Conservation (phyloP, 805 yeast species). For the Zygoascus bituminiphila region DNA sequence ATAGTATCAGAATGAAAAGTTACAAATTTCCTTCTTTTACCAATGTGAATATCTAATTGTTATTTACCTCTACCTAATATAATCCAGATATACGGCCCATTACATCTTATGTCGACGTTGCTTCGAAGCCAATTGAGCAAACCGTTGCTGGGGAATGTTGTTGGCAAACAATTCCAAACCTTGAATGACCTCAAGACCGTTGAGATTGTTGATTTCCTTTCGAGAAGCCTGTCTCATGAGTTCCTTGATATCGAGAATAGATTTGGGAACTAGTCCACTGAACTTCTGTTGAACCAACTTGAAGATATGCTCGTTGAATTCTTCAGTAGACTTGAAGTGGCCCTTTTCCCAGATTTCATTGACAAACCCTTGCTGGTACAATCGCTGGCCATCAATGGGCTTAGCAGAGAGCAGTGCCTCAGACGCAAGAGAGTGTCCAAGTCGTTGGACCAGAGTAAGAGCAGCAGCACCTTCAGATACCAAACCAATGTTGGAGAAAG, state of each 20-base stretch:
- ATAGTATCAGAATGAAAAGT: no score
- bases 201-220: constrained; percentile 38
- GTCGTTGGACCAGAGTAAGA: constrained; percentile 54
- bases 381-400: constrained; percentile 53
- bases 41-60: no score
- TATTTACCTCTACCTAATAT: no score
- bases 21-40: no score
- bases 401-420: constrained; percentile 66
- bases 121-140: constrained; percentile 45
- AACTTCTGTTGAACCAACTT: constrained; percentile 34
- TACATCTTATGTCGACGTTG: constrained; percentile 55
- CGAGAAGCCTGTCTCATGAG: constrained; percentile 32
- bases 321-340: constrained; percentile 34
- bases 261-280: constrained; percentile 38
- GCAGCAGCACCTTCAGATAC: constrained; percentile 77
- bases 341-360: constrained; percentile 42
- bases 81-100: no score
- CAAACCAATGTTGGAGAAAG: constrained; percentile 75
- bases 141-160: constrained; percentile 67
- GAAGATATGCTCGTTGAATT: constrained; percentile 39
- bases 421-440: constrained; percentile 64
- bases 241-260: constrained; percentile 39
- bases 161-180: constrained; percentile 65
- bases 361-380: constrained; percentile 51
- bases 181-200: constrained; percentile 55